phyloP scores from a whole-genome alignment of 352 stramenopile species.

The Phytophthora fragariae region DNA sequence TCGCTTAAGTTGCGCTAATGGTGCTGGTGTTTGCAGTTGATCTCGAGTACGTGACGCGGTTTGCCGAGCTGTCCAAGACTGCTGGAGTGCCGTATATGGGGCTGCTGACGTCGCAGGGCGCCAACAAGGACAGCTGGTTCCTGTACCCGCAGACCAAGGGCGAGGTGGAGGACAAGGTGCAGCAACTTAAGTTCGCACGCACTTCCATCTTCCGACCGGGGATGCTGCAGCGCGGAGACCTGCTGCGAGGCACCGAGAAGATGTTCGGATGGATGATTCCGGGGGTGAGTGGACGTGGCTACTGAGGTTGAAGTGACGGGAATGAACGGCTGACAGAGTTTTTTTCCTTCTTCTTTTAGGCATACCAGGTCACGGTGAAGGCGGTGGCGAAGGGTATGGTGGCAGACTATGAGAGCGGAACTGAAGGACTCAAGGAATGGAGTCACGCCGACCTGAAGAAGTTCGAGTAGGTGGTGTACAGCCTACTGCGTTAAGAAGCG shows the following conservation, averaged over 20 bases:
- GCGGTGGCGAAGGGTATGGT: constrained; percentile 77
- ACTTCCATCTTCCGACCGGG: constrained; percentile 68
- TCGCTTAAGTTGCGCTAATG: constrained; percentile 16
- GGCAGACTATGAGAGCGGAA: constrained; percentile 66
- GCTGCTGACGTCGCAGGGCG: constrained; percentile 63
- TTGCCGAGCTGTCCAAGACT: constrained; percentile 58
- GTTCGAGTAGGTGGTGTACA: constrained; percentile 39
- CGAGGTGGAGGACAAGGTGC: constrained; percentile 73
- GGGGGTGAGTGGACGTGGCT: constrained; percentile 43
- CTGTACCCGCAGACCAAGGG: constrained; percentile 84
- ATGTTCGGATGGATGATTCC: constrained; percentile 59
- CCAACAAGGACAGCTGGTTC: constrained; percentile 82
- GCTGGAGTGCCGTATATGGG: constrained; percentile 67
- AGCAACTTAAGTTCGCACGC: constrained; percentile 59
- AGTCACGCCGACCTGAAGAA: constrained; percentile 64
- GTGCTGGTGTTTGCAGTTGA: constrained; percentile 53
- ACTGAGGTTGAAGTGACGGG: neutral
- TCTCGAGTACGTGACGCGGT: constrained; percentile 71
- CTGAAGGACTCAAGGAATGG: constrained; percentile 52
- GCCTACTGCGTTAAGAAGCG: neutral
- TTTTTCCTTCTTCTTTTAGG: neutral
- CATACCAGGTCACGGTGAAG: constrained; percentile 50
- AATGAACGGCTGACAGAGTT: neutral
- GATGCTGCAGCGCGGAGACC: constrained; percentile 63
- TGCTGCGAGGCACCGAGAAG: constrained; percentile 63